Percentiles rank a stretch among this genome's conserved stretches.
Conservation (phyloP, 305 asterid genomes). For the Fraxinus velutina region DNA sequence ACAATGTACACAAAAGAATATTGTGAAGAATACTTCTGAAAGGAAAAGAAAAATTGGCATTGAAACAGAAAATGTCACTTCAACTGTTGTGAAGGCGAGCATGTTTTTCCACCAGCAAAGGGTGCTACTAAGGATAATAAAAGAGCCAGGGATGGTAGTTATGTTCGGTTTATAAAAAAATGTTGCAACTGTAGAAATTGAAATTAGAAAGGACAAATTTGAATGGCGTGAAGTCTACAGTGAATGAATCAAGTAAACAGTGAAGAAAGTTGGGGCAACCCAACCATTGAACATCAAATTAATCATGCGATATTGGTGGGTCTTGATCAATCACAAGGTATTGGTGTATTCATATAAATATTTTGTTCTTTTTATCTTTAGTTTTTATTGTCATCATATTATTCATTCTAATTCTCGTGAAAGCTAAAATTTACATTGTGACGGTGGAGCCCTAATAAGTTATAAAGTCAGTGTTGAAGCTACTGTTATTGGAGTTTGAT, state of each 20-base stretch:
- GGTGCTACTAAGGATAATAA: conserved; percentile 35
- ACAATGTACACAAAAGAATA: conserved; percentile 29
- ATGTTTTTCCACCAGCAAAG: conserved; percentile 22
- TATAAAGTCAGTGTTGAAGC: not conserved
- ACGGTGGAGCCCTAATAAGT: not conserved
- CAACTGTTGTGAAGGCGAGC: conserved; percentile 26
- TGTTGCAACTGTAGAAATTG: conserved; percentile 29
- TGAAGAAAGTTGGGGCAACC: conserved; percentile 24
- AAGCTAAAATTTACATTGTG: not conserved
- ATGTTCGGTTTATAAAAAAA: conserved; percentile 24
- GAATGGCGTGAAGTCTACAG: conserved; percentile 26
- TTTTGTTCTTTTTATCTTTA: not conserved
- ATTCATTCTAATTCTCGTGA: not conserved
- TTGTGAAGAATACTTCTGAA: conserved; percentile 31
- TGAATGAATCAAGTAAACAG: conserved; percentile 31
- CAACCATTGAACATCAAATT: conserved; percentile 29
- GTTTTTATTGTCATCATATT: not conserved
- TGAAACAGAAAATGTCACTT: conserved; percentile 23
- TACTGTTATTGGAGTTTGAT: not conserved
- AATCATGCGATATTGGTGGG: not conserved
- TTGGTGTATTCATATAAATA: not conserved
- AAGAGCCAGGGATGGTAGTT: conserved; percentile 32
- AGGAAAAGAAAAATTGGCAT: conserved; percentile 46
- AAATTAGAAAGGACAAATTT: conserved; percentile 27
- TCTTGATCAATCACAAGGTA: not conserved